Evolutionary conservation across 2,329 filamentous ascomycete species (phyloP).

Genomic region (Elsinoe arachidis): DNA sequence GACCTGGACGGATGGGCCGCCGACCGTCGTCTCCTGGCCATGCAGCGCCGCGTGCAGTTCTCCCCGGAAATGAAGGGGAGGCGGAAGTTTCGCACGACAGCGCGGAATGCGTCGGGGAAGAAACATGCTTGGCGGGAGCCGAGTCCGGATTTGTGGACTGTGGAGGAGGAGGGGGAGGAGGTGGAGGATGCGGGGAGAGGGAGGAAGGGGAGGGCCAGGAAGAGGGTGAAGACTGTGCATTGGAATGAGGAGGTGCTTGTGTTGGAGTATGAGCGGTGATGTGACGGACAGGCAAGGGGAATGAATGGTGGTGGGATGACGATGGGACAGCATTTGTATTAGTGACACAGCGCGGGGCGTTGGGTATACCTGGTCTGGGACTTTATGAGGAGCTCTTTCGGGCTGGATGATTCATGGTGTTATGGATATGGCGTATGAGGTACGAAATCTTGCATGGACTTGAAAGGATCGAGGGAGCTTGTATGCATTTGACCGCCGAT

Average conservation of each 20-base stretch:
- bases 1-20: slow-evolving; percentile 21
- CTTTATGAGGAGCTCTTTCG: not conserved
- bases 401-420: not conserved
- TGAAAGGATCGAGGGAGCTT: not conserved
- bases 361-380: not conserved
- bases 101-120: slow-evolving; percentile 31
- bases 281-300: not conserved
- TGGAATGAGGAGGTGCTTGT: slow-evolving; percentile 11
- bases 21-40: slow-evolving; percentile 22
- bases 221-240: slow-evolving; percentile 5
- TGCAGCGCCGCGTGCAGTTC: slow-evolving; percentile 2
- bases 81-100: slow-evolving; percentile 20
- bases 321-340: not conserved
- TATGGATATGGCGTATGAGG: not conserved
- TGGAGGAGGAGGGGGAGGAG: slow-evolving; percentile 33
- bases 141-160: slow-evolving; percentile 34
- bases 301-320: not conserved
- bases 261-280: slow-evolving; percentile 12
- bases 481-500: not conserved
- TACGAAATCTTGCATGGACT: not conserved
- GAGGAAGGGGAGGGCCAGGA: slow-evolving; percentile 1
- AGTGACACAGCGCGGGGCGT: not conserved
- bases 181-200: not conserved
- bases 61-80: slow-evolving; percentile 6
- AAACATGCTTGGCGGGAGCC: slow-evolving; percentile 35